Conservation (phyloP, 2,329 filamentous ascomycete genomes). For the Cercospora janseana region DNA sequence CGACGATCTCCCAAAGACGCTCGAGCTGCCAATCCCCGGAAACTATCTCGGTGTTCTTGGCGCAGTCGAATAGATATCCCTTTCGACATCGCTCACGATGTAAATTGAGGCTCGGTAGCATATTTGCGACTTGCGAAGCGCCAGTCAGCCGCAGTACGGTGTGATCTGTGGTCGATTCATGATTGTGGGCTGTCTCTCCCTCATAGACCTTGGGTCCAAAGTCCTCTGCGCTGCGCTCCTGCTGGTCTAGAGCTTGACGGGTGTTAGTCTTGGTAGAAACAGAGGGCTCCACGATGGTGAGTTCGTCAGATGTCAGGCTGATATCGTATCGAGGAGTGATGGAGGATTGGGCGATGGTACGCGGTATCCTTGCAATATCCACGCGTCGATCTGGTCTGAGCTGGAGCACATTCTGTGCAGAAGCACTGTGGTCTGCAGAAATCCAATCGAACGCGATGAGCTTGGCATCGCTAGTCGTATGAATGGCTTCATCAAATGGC, state of each 20-base stretch:
- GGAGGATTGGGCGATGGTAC: slow-evolving; percentile 43
- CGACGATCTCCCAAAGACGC: slow-evolving; percentile 75
- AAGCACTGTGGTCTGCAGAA: slow-evolving; percentile 44
- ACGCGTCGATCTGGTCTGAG: slow-evolving; percentile 54
- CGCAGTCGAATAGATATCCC: slow-evolving; percentile 58
- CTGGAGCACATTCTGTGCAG: slow-evolving; percentile 54
- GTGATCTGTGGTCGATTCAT: slow-evolving; percentile 10
- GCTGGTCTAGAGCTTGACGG: slow-evolving; percentile 22
- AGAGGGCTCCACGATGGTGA: slow-evolving; percentile 29
- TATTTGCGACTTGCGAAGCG: slow-evolving; percentile 24
- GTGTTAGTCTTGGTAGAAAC: slow-evolving; percentile 8
- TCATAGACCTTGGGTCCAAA: slow-evolving; percentile 30
- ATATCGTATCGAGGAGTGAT: slow-evolving; percentile 48
- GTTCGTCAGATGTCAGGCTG: slow-evolving; percentile 24
- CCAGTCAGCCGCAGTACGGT: slow-evolving; percentile 19
- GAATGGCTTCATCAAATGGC: slow-evolving; percentile 48
- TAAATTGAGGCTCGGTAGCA: slow-evolving; percentile 38
- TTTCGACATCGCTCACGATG: slow-evolving; percentile 56
- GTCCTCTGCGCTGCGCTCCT: slow-evolving; percentile 28
- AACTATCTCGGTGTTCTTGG: slow-evolving; percentile 64
- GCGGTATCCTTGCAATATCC: slow-evolving; percentile 48
- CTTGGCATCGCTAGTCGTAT: slow-evolving; percentile 48
- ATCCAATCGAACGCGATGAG: slow-evolving; percentile 63
- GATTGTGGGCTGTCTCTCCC: slow-evolving; percentile 10
- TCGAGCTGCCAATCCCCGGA: slow-evolving; percentile 71